Evolutionary conservation across 2,329 filamentous ascomycete species (phyloP), one percentile per base, ranked within the genome.

Genomic region (Diaporthe sp.): DNA sequence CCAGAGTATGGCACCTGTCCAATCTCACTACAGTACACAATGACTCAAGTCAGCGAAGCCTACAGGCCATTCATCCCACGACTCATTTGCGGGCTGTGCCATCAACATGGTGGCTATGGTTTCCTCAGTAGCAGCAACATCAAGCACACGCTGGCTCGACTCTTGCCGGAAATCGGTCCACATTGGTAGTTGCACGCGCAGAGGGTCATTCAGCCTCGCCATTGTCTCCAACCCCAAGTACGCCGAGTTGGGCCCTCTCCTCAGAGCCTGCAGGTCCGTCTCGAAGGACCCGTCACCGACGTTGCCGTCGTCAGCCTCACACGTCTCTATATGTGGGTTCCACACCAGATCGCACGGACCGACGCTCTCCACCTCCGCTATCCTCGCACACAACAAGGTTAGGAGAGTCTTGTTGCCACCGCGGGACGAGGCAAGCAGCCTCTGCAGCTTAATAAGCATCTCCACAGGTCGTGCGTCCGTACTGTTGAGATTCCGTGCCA

Each of bases 391-490:
- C 3, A 87, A 79, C 22, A 85, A 79, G 1, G 81, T 81, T 4
- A 87, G 78, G 0, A 87, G 79, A 8, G 82, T 82, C 58, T 82
- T 81, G 65, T 87, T 87, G 6, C 86, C 86, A 8, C 86, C 86
- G 17, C 86, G 82, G 0, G 83, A 87, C 2, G 83, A 85, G 0
- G 84, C 84, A 15, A 87, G 80, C 10, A 87, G 83, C 57, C 80
- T 79, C 57, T 85, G 84, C 8, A 87, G 78, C 49, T 83, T 82
- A 44, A 80, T 75, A 1, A 87, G 80, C 15, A 87, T 82, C 17
- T 84, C 82, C 2, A 80, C 79, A 0, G 85, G 82, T 17, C 80
- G 80, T 17, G 81, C 79, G 44, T 57, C 62, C 13, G 75, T 58
- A 28, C 58, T 69, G 49, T 77, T 49, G 53, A 75, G 55, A 74